A percentile compares a stretch with the other conserved stretches of the same genome.
Conservation (phyloP, 208 protist genomes). For the Angomonas ambiguus region DNA sequence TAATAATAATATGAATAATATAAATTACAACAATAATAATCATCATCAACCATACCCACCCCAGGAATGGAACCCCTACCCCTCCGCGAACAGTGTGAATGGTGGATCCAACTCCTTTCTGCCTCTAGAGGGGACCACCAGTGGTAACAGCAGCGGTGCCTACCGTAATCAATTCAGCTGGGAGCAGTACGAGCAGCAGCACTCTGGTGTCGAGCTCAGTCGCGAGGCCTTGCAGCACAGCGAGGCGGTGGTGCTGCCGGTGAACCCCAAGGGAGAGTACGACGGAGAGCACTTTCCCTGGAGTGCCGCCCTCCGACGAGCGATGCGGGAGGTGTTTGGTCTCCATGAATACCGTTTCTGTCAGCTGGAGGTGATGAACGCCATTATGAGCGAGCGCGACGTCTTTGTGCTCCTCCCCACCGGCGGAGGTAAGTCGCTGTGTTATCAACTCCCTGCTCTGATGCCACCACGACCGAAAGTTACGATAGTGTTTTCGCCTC, state of each 20-base stretch:
- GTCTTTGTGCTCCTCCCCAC: slow-evolving; percentile 95
- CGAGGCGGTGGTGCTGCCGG: slow-evolving; percentile 45
- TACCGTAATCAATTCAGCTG: slow-evolving; percentile 19
- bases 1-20: not conserved
- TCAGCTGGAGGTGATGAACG: slow-evolving; percentile 95
- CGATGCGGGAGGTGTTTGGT: slow-evolving; percentile 87
- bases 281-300: slow-evolving; percentile 71
- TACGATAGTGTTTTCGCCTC: slow-evolving; percentile 93
- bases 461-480: slow-evolving; percentile 80
- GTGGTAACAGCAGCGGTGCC: too few relatives aligned
- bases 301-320: slow-evolving; percentile 77
- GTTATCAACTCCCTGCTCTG: slow-evolving; percentile 94
- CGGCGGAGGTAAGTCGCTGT: slow-evolving; percentile 94
- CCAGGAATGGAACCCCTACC: not conserved
- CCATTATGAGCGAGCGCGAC: slow-evolving; percentile 84
- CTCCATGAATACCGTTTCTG: slow-evolving; percentile 87
- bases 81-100: too few relatives aligned
- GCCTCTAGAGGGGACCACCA: not conserved
- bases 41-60: not conserved
- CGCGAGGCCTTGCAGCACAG: slow-evolving; percentile 33
- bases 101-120: not conserved
- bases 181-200: slow-evolving; percentile 63
- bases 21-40: slow-evolving; percentile 8
- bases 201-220: slow-evolving; percentile 16
- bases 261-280: slow-evolving; percentile 70